Conservation (phyloP, 441 rosid genomes). For the Populus trichocarpa region DNA sequence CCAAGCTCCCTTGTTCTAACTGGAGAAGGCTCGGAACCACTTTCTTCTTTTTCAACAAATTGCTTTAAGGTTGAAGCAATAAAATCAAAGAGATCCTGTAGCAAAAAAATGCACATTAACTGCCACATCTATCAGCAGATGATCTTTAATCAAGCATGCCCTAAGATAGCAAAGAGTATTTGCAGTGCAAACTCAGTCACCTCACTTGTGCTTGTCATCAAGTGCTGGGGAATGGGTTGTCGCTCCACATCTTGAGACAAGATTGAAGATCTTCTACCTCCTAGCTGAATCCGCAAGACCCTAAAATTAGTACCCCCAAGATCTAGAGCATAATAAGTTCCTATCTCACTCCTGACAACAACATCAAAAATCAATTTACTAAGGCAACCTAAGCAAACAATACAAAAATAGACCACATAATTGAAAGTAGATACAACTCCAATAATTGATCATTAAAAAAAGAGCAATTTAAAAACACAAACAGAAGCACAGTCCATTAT, state of each 20-base stretch:
- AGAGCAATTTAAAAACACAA: neutral
- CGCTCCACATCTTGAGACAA: slow-evolving; percentile 57
- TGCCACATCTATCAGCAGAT: neutral
- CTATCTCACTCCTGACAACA: slow-evolving; percentile 74
- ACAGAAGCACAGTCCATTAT: no score
- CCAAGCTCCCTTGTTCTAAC: slow-evolving; percentile 60
- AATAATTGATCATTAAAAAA: neutral
- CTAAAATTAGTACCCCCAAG: slow-evolving; percentile 87
- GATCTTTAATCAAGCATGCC: neutral
- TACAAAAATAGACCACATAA: neutral
- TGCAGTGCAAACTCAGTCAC: slow-evolving; percentile 29
- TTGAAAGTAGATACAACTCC: neutral
- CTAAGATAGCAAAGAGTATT: neutral
- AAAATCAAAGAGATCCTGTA: slow-evolving; percentile 84
- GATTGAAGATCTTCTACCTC: slow-evolving; percentile 62
- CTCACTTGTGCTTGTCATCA: slow-evolving; percentile 74
- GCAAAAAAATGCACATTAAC: slow-evolving; percentile 8
- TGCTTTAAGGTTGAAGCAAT: slow-evolving; percentile 66
- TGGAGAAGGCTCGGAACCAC: slow-evolving; percentile 31
- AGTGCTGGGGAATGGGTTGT: slow-evolving; percentile 56
- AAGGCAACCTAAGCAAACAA: slow-evolving; percentile 7
- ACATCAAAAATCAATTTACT: slow-evolving; percentile 24
- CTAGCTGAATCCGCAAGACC: slow-evolving; percentile 72
- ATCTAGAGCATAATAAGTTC: slow-evolving; percentile 81
- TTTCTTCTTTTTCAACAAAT: slow-evolving; percentile 69